Evolutionary conservation across 441 rosid species (phyloP).

Genomic region (Bocquillonia castaneifolia): DNA sequence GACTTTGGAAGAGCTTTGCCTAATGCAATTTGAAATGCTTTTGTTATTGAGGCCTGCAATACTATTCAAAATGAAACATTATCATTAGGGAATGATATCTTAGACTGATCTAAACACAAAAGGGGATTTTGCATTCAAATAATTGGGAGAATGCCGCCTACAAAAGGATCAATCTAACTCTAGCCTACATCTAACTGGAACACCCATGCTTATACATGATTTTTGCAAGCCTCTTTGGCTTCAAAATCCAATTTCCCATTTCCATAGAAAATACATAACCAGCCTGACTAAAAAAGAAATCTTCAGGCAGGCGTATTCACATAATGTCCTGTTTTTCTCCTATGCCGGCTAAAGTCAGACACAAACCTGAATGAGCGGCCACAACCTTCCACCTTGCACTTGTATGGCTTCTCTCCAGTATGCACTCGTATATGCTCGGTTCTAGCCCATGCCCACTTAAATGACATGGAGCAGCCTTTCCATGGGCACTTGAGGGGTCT

Average conservation of each 20-base stretch:
- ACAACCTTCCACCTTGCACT: conserved; percentile 74
- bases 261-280: conserved; percentile 21
- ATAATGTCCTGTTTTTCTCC: conserved; percentile 83
- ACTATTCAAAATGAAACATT: background rate
- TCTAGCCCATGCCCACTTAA: conserved; percentile 99
- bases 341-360: conserved; percentile 88
- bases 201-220: conserved; percentile 30
- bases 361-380: conserved; percentile 89
- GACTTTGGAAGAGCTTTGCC: too few species aligned
- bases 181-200: conserved; percentile 27
- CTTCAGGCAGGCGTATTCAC: conserved; percentile 35
- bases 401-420: conserved; percentile 88
- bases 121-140: conserved; percentile 31
- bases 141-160: conserved; percentile 34
- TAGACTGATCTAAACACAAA: background rate
- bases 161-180: conserved; percentile 34
- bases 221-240: conserved; percentile 27
- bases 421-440: conserved; percentile 95
- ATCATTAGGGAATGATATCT: background rate
- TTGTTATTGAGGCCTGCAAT: too few species aligned
- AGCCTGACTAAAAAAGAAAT: conserved; percentile 14
- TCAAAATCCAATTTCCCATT: conserved; percentile 20
- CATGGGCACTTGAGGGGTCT: conserved; percentile 86
- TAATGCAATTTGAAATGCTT: too few species aligned
- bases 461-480: conserved; percentile 81